Base-by-base conservation (phyloP, 225 moss, liverwort and hornwort species). In the Polytrichum formosum region DNA sequence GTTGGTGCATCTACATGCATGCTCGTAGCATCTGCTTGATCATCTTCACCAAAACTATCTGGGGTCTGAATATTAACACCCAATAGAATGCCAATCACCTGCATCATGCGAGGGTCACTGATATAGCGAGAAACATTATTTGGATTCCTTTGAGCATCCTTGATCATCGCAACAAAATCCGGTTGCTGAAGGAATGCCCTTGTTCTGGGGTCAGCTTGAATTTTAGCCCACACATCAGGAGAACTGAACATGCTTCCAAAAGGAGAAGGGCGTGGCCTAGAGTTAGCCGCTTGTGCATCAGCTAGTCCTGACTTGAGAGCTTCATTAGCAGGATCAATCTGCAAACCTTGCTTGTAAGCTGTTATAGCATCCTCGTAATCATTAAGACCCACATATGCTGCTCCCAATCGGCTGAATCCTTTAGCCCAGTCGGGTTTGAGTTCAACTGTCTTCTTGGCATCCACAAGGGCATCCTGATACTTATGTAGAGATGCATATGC, bases 21-120 rank as follows among this genome's bases (percentile, higher is more conserved):
- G 35, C 76, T 19, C 18, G 63, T 70, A 17, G 35, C 68, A 54
- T 84, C 82, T 1, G 75, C 61, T 1, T 64, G 37, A 22, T 63
- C 70, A 54, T 91, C 96, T 3, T 86, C 90, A 8, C 80, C 77
- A 64, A 81, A 90, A 5, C 75, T 72, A 27, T 86, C 86, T 16
- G 87, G 61, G 62, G 92, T 85, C 70, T 92, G 92, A 59, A 97
- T 88, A 58, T 94, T 97, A 55, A 94, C 91, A 62, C 97, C 97
- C 3, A 97, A 75, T 28, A 97, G 68, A 2, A 94, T 84, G 6
- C 97, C 97, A 29, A 97, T 74, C 54, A 94, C 97, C 81, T 94
- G 97, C 97, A 97, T 92, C 97, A 97, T 94, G 64, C 97, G 90
- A 54, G 97, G 97, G 71, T 97, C 97, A 58, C 78, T 85, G 22